A percentile compares a stretch with the other conserved stretches of the same genome.
These are phyloP conservation scores for Sedum album DNA, from an alignment of 164 flowering plant species.

Conservation along the genomic window DNA sequence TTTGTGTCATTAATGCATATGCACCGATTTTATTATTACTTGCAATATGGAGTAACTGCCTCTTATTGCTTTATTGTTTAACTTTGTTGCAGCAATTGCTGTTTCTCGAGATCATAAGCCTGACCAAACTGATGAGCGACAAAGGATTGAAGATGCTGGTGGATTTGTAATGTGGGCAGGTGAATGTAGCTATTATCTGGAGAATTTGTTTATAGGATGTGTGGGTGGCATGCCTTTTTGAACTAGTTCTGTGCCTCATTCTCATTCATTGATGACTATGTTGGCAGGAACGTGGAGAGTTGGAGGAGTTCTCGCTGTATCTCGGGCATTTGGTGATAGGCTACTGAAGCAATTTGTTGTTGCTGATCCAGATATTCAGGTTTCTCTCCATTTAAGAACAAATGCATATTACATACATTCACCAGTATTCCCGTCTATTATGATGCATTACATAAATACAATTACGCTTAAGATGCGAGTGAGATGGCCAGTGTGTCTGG, in stretches of 20 bases:
- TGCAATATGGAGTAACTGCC: background rate
- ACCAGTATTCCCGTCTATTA: background rate
- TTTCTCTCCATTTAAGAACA: conserved; percentile 12
- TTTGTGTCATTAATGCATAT: background rate
- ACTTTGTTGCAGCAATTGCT: conserved; percentile 53
- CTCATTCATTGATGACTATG: background rate
- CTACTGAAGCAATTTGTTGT: too few species aligned
- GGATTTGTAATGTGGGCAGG: too few species aligned
- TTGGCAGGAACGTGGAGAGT: conserved; percentile 73
- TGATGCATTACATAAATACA: background rate
- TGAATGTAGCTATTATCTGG: too few species aligned
- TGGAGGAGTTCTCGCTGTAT: too few species aligned
- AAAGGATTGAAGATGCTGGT: too few species aligned
- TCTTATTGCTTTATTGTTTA: background rate
- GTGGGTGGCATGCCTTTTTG: too few species aligned
- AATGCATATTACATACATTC: too few species aligned
- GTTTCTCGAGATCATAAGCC: too few species aligned
- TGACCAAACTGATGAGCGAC: too few species aligned
- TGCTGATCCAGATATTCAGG: conserved; percentile 91
- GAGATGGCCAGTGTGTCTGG: too few species aligned
- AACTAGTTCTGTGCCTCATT: conserved; percentile 56
- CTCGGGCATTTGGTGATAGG: too few species aligned
- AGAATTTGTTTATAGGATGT: too few species aligned
- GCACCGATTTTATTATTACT: background rate
- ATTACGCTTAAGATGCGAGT: background rate